These are phyloP conservation scores for Phyllosticta capitalensis DNA, from an alignment of 2,329 filamentous ascomycete species.

Conservation along the genomic window DNA sequence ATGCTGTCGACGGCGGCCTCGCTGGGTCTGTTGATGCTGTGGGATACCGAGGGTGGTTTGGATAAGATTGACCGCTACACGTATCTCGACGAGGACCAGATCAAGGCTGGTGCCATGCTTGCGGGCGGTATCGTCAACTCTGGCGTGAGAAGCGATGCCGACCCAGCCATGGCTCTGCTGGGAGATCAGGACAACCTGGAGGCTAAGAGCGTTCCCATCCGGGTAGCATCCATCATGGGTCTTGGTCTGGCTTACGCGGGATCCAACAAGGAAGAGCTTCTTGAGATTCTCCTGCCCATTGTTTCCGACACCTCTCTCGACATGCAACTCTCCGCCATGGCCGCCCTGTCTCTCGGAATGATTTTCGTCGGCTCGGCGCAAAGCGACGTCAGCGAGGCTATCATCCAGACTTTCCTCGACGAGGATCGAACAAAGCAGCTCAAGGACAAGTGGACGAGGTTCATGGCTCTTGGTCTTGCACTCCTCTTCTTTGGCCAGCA, in stretches of 20 bases:
- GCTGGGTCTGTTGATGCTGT: constrained; percentile 79
- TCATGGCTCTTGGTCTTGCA: constrained; percentile 87
- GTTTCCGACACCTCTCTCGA: constrained; percentile 74
- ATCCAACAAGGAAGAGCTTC: constrained; percentile 81
- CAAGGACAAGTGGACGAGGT: constrained; percentile 97
- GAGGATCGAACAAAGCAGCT: constrained; percentile 84
- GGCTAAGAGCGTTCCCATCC: constrained; percentile 65
- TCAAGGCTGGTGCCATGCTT: constrained; percentile 84
- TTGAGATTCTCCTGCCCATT: constrained; percentile 76
- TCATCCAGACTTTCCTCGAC: constrained; percentile 86
- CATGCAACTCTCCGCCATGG: constrained; percentile 96
- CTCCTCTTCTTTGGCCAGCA: constrained; percentile 93
- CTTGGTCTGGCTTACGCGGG: constrained; percentile 90
- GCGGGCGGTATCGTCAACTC: constrained; percentile 95
- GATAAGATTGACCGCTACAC: constrained; percentile 95
- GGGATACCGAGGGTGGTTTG: constrained; percentile 86
- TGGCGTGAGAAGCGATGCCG: constrained; percentile 78
- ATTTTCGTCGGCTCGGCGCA: constrained; percentile 91
- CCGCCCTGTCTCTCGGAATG: constrained; percentile 79
- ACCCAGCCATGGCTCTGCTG: constrained; percentile 80
- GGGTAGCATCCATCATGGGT: constrained; percentile 87
- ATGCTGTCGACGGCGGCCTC: constrained; percentile 96
- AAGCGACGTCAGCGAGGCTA: constrained; percentile 81
- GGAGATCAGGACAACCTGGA: constrained; percentile 71
- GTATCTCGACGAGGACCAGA: constrained; percentile 70